phyloP scores from a whole-genome alignment of 2,329 filamentous ascomycete species.

The Exutisphaerella laricina region DNA sequence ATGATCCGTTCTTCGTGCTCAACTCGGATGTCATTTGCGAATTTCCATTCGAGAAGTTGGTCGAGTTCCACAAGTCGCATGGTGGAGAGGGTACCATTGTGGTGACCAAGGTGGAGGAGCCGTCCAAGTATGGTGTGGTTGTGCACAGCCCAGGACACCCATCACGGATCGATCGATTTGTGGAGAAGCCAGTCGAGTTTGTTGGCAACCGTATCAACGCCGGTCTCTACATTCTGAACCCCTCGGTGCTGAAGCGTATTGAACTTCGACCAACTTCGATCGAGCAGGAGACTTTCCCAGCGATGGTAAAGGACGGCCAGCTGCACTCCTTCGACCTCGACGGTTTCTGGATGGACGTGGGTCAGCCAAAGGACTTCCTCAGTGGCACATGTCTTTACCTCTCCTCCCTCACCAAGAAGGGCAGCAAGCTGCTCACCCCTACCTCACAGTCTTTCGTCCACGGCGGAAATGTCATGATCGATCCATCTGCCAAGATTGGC shows the following conservation, averaged over 20 bases:
- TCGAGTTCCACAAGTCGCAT: conserved; percentile 86
- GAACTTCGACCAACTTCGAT: conserved; percentile 95
- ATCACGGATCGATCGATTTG: conserved; percentile 93
- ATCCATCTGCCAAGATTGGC: conserved; percentile 90
- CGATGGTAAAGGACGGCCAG: conserved; percentile 81
- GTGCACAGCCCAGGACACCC: conserved; percentile 93
- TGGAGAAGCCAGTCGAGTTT: conserved; percentile 98
- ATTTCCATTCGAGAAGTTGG: conserved; percentile 86
- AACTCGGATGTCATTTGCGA: conserved; percentile 99
- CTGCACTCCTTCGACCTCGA: conserved; percentile 95
- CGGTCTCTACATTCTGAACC: conserved; percentile 97
- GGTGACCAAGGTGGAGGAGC: conserved; percentile 98
- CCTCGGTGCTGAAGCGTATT: conserved; percentile 81
- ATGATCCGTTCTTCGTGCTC: conserved; percentile 93
- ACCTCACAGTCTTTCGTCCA: conserved; percentile 70
- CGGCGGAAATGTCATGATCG: conserved; percentile 92
- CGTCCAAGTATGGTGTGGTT: conserved; percentile 96
- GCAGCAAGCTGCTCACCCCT: conserved; percentile 74
- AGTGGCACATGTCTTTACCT: conserved; percentile 95
- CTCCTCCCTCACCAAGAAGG: conserved; percentile 83
- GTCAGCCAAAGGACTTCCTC: conserved; percentile 97
- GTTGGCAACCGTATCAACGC: conserved; percentile 99
- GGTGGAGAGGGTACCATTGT: conserved; percentile 96
- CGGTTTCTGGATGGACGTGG: conserved; percentile 99
- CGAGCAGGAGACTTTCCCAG: conserved; percentile 97